phyloP scores from a whole-genome alignment of 345 rosid species.

The Excoecaria cochinchinensis region DNA sequence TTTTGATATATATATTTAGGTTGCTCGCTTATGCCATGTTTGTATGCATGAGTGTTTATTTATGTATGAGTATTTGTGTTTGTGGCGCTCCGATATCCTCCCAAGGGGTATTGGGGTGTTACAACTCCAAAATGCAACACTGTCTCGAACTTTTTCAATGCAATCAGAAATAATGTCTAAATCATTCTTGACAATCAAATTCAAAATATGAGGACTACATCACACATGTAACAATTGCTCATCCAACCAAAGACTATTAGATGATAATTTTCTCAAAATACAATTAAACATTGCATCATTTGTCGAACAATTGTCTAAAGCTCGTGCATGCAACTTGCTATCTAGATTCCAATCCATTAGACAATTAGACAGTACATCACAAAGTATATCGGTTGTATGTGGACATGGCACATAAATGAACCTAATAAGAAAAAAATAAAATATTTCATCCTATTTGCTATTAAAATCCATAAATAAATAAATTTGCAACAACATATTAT shows the following conservation, averaged over 20 bases:
- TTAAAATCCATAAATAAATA: too few species aligned
- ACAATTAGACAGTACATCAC: background rate
- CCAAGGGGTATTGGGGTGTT: too few species aligned
- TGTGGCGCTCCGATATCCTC: too few species aligned
- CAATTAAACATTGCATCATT: background rate
- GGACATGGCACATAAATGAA: background rate
- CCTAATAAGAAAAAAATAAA: background rate
- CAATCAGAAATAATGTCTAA: background rate
- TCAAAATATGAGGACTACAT: slow-evolving; percentile 15
- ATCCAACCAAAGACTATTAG: background rate
- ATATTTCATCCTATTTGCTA: too few species aligned
- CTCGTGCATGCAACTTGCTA: background rate
- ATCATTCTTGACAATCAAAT: slow-evolving; percentile 18
- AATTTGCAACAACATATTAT: too few species aligned
- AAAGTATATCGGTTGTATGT: background rate
- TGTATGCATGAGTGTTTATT: too few species aligned
- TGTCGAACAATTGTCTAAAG: background rate
- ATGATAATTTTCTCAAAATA: background rate
- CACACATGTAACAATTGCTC: background rate
- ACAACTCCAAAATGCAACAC: slow-evolving; percentile 20
- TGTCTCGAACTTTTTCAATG: slow-evolving; percentile 19
- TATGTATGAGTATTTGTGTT: too few species aligned
- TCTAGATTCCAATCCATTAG: background rate
- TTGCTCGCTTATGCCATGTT: too few species aligned
- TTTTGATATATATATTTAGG: too few species aligned